Percentiles rank a stretch among this genome's conserved stretches.
Conservation (phyloP, 768 basidiomycete genomes). For the Psilocybe subaeruginosa region DNA sequence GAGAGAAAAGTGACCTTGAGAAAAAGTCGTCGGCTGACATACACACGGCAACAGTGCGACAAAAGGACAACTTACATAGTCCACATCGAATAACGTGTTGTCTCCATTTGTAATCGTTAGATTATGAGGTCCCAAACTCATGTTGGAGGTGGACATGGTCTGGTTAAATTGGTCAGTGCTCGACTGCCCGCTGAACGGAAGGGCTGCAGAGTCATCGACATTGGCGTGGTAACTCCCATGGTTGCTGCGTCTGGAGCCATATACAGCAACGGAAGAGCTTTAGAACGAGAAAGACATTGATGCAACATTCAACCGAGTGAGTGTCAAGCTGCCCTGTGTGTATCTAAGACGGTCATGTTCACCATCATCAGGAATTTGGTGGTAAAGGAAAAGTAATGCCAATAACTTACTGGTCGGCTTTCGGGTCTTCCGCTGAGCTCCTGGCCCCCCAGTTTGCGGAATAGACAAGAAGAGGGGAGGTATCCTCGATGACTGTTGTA, state of each 20-base stretch:
- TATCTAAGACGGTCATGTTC: slow-evolving; percentile 6
- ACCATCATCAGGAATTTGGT: too few species aligned
- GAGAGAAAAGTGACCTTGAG: slow-evolving; percentile 21
- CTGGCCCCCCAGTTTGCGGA: too few species aligned
- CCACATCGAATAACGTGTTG: slow-evolving; percentile 36
- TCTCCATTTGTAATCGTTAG: slow-evolving; percentile 24
- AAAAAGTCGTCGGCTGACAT: neutral
- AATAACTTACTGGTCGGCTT: too few species aligned
- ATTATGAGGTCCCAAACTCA: slow-evolving; percentile 18
- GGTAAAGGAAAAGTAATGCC: too few species aligned
- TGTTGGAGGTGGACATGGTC: neutral
- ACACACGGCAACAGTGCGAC: neutral
- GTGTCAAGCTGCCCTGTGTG: slow-evolving; percentile 20
- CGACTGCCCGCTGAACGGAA: slow-evolving; percentile 10
- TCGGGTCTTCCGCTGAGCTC: too few species aligned
- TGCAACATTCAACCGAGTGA: slow-evolving; percentile 32
- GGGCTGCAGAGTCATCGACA: slow-evolving; percentile 19
- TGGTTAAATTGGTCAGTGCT: neutral
- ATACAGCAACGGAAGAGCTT: slow-evolving; percentile 39
- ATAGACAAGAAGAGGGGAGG: too few species aligned
- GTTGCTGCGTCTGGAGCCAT: slow-evolving; percentile 40
- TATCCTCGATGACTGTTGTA: too few species aligned
- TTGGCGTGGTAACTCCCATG: slow-evolving; percentile 35
- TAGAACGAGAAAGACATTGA: slow-evolving; percentile 36
- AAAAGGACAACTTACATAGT: slow-evolving; percentile 30